Conservation (phyloP, 805 yeast genomes). For the Candida ortonii region DNA sequence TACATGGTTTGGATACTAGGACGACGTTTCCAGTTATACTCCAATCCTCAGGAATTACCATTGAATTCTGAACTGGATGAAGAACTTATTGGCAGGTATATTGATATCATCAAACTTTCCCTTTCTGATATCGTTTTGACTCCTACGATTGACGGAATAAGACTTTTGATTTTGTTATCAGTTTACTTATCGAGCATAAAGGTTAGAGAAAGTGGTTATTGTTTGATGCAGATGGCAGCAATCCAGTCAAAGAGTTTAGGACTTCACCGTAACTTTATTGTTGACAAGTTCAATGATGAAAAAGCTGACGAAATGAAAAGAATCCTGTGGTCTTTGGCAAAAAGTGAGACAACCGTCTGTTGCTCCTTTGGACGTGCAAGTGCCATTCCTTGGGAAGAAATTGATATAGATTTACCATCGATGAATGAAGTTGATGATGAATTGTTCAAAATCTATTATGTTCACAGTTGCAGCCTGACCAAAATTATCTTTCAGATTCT, state of each 20-base stretch:
- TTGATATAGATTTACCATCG: conserved; percentile 40
- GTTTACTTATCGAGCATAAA: conserved; percentile 43
- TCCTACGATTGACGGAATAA: conserved; percentile 44
- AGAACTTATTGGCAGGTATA: conserved; percentile 31
- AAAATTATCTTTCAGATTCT: conserved; percentile 39
- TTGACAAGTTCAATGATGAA: conserved; percentile 32
- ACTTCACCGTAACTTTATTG: conserved; percentile 39
- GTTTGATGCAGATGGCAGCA: conserved; percentile 44
- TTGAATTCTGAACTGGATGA: conserved; percentile 23
- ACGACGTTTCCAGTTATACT: conserved; percentile 31
- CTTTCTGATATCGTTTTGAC: conserved; percentile 43
- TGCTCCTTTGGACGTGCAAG: conserved; percentile 46
- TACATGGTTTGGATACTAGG: conserved; percentile 47
- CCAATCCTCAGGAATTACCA: conserved; percentile 26
- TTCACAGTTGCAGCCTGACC: conserved; percentile 35
- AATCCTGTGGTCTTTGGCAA: conserved; percentile 45
- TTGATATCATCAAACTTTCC: conserved; percentile 41
- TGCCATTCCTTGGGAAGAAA: conserved; percentile 43
- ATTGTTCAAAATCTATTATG: conserved; percentile 32
- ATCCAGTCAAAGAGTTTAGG: conserved; percentile 50
- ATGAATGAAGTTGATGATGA: conserved; percentile 31
- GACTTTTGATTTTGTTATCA: conserved; percentile 41
- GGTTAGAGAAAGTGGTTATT: conserved; percentile 48
- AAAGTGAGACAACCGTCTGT: conserved; percentile 39
- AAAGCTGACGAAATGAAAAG: conserved; percentile 40